Percentiles rank a stretch among this genome's conserved stretches.
Conservation (phyloP, 139 green algal species). For the Raphidocelis subcapitata region DNA sequence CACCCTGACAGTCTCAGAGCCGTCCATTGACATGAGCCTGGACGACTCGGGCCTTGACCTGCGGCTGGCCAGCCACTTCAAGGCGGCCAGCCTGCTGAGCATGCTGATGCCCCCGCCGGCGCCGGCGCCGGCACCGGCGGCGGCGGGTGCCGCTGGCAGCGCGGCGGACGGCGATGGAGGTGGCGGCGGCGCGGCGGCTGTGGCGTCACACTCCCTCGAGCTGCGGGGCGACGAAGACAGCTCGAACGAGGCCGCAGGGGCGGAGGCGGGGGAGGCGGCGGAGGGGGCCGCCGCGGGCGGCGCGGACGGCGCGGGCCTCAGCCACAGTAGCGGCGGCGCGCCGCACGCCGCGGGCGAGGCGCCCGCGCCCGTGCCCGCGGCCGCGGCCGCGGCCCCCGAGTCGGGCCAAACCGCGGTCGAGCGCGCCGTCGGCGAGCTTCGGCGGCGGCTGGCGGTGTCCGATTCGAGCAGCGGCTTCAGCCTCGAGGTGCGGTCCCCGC, state of each 20-base stretch:
- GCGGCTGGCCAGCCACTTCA: not conserved
- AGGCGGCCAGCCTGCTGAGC: not conserved
- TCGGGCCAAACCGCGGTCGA: not conserved
- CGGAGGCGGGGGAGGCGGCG: not conserved
- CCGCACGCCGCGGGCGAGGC: not conserved
- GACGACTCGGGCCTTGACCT: not conserved
- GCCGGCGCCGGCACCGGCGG: not conserved
- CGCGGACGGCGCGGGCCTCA: not conserved
- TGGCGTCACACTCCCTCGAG: too few relatives aligned
- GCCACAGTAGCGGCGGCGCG: not conserved
- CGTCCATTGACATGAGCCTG: conserved; percentile 10
- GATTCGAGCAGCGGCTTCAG: conserved; percentile 25
- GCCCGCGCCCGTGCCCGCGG: not conserved
- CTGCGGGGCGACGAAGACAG: too few relatives aligned
- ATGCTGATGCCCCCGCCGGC: not conserved
- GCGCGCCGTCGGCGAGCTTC: not conserved
- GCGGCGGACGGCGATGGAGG: too few relatives aligned
- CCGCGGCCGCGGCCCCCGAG: not conserved
- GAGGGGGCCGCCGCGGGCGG: too few relatives aligned
- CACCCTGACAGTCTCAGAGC: conserved; percentile 10
- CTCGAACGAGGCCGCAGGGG: too few relatives aligned
- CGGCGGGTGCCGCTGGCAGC: too few relatives aligned
- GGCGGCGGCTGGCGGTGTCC: conserved; percentile 10
- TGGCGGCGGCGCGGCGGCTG: too few relatives aligned
- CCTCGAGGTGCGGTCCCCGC: conserved; percentile 23